Evolutionary conservation across 768 basidiomycete genomes (phyloP).

Genomic region (Kwoniella dejecticola): DNA sequence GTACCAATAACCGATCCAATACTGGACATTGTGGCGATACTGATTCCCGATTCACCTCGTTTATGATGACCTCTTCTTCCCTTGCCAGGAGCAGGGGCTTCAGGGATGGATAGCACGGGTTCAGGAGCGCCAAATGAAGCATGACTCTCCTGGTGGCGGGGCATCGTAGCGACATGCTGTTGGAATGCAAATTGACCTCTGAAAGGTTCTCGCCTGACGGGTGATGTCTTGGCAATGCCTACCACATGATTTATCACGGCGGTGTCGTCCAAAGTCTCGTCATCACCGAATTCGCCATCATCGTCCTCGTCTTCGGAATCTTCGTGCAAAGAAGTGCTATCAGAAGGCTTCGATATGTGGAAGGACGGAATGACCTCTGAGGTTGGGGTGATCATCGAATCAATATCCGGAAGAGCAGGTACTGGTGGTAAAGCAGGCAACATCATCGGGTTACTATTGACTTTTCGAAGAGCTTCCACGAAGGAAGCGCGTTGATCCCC

Average conservation of each 20-base stretch:
- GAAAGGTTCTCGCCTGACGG: slow-evolving; percentile 32
- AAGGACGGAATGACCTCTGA: slow-evolving; percentile 15
- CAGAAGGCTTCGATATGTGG: slow-evolving; percentile 23
- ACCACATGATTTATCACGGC: slow-evolving; percentile 12
- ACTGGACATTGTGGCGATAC: slow-evolving; percentile 52
- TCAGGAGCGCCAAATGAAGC: slow-evolving; percentile 21
- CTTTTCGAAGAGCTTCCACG: slow-evolving; percentile 33
- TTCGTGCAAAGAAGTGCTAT: not conserved
- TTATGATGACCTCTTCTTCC: slow-evolving; percentile 22
- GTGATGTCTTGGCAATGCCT: slow-evolving; percentile 18
- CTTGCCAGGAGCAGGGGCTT: not conserved
- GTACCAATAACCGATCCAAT: slow-evolving; percentile 50
- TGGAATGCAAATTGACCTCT: slow-evolving; percentile 47
- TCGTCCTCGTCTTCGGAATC: slow-evolving; percentile 15
- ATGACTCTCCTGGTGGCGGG: slow-evolving; percentile 7
- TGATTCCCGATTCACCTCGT: slow-evolving; percentile 46
- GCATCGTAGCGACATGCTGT: slow-evolving; percentile 27
- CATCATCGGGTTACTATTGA: slow-evolving; percentile 2
- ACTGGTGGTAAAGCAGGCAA: slow-evolving; percentile 10
- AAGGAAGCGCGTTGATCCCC: slow-evolving; percentile 44
- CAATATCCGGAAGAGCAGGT: slow-evolving; percentile 1
- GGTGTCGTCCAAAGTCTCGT: slow-evolving; percentile 11
- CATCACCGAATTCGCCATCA: slow-evolving; percentile 7
- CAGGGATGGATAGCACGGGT: slow-evolving; percentile 1
- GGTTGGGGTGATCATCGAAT: not conserved